Conservation (phyloP, 305 asterid species). For the Plantago coronopus region DNA sequence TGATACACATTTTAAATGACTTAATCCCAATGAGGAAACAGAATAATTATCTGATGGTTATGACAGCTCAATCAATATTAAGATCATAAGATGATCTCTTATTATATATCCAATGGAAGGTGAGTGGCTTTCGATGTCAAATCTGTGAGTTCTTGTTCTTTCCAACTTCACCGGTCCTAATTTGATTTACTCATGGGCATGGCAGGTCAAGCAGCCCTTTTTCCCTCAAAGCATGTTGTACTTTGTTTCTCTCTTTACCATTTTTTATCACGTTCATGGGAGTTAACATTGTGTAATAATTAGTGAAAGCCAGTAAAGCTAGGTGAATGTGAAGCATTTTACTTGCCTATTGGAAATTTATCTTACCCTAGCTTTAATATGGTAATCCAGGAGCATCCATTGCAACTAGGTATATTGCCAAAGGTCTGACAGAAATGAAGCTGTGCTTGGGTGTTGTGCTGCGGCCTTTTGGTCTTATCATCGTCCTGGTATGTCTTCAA, state of each 20-base stretch:
- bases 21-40: neutral
- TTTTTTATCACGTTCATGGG: neutral
- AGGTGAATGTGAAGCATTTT: neutral
- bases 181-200: too few relatives aligned
- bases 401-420: neutral
- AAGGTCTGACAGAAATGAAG: conserved; percentile 23
- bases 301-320: neutral
- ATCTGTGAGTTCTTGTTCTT: too few relatives aligned
- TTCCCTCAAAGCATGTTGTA: too few relatives aligned
- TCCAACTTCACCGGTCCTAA: too few relatives aligned
- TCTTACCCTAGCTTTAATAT: neutral
- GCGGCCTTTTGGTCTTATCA: conserved; percentile 37
- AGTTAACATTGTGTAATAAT: neutral
- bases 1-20: neutral
- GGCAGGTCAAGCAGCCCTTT: too few relatives aligned
- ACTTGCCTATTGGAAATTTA: neutral
- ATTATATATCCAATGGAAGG: too few relatives aligned
- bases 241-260: neutral
- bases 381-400: neutral
- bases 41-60: neutral
- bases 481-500: conserved; percentile 29
- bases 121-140: too few relatives aligned
- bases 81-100: too few relatives aligned
- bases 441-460: conserved; percentile 28
- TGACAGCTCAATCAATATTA: too few relatives aligned